Percentiles rank a stretch among this genome's conserved stretches.
These are phyloP conservation scores for Coleophoma cylindrospora DNA, from an alignment of 2,329 filamentous ascomycete species.

Conservation along the genomic window DNA sequence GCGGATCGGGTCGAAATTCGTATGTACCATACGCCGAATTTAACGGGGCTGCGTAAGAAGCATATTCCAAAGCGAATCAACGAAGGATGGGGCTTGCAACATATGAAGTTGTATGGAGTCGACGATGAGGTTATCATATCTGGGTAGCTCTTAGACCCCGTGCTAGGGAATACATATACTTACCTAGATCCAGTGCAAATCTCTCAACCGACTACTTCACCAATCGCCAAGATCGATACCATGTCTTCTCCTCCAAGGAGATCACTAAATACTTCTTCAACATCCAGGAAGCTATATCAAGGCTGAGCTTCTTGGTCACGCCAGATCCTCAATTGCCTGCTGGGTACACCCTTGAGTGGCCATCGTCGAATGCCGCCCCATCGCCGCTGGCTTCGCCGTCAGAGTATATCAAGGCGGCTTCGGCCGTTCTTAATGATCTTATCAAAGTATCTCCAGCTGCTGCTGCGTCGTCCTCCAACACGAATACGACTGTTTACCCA, in stretches of 20 bases:
- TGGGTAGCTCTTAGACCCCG: constrained; percentile 47
- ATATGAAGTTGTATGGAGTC: constrained; percentile 97
- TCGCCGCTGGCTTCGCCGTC: constrained; percentile 67
- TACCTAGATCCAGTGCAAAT: constrained; percentile 57
- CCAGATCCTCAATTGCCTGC: constrained; percentile 49
- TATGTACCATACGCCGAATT: constrained; percentile 97
- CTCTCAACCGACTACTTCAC: constrained; percentile 93
- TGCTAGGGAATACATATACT: constrained; percentile 2
- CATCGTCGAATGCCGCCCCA: constrained; percentile 64
- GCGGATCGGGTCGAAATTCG: constrained; percentile 80
- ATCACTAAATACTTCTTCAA: constrained; percentile 78
- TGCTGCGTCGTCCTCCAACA: constrained; percentile 5
- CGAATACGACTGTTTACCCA: constrained; percentile 75
- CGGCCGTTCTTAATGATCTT: constrained; percentile 60
- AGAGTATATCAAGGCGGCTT: constrained; percentile 66
- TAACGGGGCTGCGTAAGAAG: constrained; percentile 81
- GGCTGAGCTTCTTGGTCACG: constrained; percentile 74
- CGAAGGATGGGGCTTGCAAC: constrained; percentile 95
- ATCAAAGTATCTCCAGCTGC: constrained; percentile 38
- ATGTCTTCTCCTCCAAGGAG: constrained; percentile 75
- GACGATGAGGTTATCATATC: constrained; percentile 96
- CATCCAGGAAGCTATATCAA: constrained; percentile 73
- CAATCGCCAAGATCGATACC: constrained; percentile 90
- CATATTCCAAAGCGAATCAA: constrained; percentile 87
- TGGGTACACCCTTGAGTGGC: constrained; percentile 68